Base-by-base conservation (phyloP, 2,329 filamentous ascomycete species). In the Tolypocladium paradoxum region DNA sequence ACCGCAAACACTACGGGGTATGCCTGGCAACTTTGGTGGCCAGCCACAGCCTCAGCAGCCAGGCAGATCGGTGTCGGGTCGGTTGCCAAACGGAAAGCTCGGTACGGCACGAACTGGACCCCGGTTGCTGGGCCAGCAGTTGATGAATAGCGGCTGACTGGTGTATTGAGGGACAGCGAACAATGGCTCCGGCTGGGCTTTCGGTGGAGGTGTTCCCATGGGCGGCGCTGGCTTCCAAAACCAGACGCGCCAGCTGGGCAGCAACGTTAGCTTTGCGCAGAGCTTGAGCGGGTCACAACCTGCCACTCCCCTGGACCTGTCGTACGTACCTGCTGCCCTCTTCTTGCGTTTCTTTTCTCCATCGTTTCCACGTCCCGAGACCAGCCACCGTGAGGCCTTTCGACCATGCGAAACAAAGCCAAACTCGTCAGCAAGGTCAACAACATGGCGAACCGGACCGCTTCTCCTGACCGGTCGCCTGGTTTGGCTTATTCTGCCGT, bases 41-140 rank as follows among this genome's bases (percentile, higher is more conserved):
- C 80, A 82, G 61, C 81, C 80, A 67, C 79, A 81, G 67, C 75
- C 75, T 54, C 81, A 82, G 57, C 71, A 71, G 57, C 64, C 59
- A 59, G 77, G 72, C 53, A 76, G 82, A 64, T 71, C 73, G 57
- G 76, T 77, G 43, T 75, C 81, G 52, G 79, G 68, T 66, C 76
- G 82, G 64, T 73, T 85, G 76, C 81, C 81, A 54, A 83, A 82
- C 61, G 81, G 81, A 53, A 85, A 85, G 68, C 69, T 84, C 75
- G 78, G 82, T 85, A 66, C 49, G 45, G 27, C 27, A 11, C 20
- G 29, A 48, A 38, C 5, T n/a, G 24, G 40, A 22, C 22, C 48
- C 20, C 27, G 35, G 49, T 27, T 29, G n/a, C 37, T 24, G 47
- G 43, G 16, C 24, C 16, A 20, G 43, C 43, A 33, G 18, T 20